These are phyloP conservation scores for Populus deltoides DNA, from an alignment of 345 rosid genomes.

Conservation along the genomic window DNA sequence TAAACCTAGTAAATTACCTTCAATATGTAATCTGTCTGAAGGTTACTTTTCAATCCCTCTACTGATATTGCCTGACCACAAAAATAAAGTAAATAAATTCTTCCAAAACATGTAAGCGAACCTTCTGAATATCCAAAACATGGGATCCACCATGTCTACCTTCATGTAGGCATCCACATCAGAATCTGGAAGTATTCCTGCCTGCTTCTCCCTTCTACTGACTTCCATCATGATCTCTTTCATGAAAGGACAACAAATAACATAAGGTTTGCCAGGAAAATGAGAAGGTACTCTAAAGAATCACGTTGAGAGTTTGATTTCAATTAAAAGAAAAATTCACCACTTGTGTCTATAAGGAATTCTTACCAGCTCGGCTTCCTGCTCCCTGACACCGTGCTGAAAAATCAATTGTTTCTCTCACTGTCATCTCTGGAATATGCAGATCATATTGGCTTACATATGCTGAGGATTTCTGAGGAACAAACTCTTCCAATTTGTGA, in stretches of 20 bases:
- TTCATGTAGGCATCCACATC: constrained; percentile 44
- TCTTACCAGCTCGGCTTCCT: constrained; percentile 37
- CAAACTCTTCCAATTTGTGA: constrained; percentile 31
- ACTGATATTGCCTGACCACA: constrained; percentile 36
- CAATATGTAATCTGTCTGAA: constrained; percentile 42
- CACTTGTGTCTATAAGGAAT: not conserved
- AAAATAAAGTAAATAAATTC: not conserved
- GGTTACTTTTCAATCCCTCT: constrained; percentile 30
- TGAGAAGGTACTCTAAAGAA: not conserved
- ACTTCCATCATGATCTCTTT: constrained; percentile 29
- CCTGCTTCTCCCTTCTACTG: constrained; percentile 30
- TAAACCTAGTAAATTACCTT: constrained; percentile 24
- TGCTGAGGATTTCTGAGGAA: constrained; percentile 42
- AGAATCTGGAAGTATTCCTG: constrained; percentile 34
- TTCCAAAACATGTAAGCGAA: not conserved
- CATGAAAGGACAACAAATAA: not conserved
- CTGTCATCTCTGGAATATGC: constrained; percentile 42
- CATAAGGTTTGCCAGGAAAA: not conserved
- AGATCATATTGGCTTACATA: constrained; percentile 36
- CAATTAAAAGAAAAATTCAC: no score
- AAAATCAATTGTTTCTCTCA: constrained; percentile 37
- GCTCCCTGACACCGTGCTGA: constrained; percentile 38
- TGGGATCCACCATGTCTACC: constrained; percentile 14
- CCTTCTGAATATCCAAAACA: not conserved
- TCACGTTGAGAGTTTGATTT: not conserved